Conservation (phyloP, 345 rosid genomes). For the Camelina neglecta region DNA sequence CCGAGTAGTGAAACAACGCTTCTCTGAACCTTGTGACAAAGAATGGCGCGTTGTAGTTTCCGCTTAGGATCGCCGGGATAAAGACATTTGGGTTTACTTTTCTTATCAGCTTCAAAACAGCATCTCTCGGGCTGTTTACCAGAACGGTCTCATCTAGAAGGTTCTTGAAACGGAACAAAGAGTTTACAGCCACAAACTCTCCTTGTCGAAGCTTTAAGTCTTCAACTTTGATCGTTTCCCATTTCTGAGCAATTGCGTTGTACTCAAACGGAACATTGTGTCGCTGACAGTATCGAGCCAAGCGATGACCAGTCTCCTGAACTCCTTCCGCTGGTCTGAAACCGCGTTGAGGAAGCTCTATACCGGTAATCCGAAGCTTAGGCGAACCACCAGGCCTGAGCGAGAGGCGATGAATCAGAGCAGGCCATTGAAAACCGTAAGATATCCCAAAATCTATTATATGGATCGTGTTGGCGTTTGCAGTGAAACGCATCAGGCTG, state of each 20-base stretch:
- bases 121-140: slow-evolving; percentile 62
- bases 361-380: slow-evolving; percentile 80
- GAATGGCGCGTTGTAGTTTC: slow-evolving; percentile 71
- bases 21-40: slow-evolving; percentile 77
- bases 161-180: slow-evolving; percentile 62
- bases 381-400: slow-evolving; percentile 66
- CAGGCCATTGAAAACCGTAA: slow-evolving; percentile 90
- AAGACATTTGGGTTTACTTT: slow-evolving; percentile 63
- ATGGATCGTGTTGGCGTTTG: slow-evolving; percentile 59
- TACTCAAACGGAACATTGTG: slow-evolving; percentile 78
- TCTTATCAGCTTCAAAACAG: slow-evolving; percentile 62
- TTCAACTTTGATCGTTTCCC: slow-evolving; percentile 69
- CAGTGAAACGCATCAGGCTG: slow-evolving; percentile 53
- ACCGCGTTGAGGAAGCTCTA: slow-evolving; percentile 79
- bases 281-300: slow-evolving; percentile 70
- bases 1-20: slow-evolving; percentile 76
- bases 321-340: slow-evolving; percentile 81
- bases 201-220: slow-evolving; percentile 57
- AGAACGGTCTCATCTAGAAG: slow-evolving; percentile 69
- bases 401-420: slow-evolving; percentile 64
- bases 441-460: slow-evolving; percentile 80
- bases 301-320: slow-evolving; percentile 66
- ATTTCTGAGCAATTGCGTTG: slow-evolving; percentile 67
- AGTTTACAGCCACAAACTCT: slow-evolving; percentile 70
- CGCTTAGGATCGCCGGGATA: slow-evolving; percentile 52